phyloP scores from a whole-genome alignment of 768 basidiomycete species.

The Dentipellis fragilis region DNA sequence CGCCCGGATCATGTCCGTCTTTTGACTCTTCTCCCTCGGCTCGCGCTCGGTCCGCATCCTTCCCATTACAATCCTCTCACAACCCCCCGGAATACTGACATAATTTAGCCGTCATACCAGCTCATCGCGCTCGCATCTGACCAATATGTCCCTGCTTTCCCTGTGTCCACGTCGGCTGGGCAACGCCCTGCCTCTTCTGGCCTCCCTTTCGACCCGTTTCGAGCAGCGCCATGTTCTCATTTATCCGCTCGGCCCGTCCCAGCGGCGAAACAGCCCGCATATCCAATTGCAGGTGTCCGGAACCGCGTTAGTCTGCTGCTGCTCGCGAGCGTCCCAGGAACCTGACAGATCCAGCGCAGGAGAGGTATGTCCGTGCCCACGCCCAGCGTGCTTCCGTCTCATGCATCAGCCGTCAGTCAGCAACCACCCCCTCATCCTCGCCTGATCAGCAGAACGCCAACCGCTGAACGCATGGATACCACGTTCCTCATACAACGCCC shows the following conservation, averaged over 20 bases:
- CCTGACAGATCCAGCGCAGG: neutral
- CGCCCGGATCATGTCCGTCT: neutral
- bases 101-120: neutral
- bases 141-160: neutral
- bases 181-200: neutral
- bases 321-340: too few species aligned
- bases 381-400: neutral
- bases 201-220: neutral
- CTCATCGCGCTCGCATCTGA: neutral
- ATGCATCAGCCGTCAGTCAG: neutral
- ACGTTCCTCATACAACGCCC: neutral
- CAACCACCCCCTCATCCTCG: neutral
- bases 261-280: neutral
- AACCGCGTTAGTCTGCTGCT: neutral
- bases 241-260: too few species aligned
- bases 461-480: neutral
- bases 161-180: neutral
- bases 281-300: too few species aligned
- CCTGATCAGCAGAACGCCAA: neutral
- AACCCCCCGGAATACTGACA: neutral
- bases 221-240: neutral
- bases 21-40: neutral
- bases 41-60: neutral
- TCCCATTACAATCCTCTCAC: neutral
- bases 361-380: neutral